phyloP scores from a whole-genome alignment of 1,139 yeast genomes.

The Candida tropicalis region DNA sequence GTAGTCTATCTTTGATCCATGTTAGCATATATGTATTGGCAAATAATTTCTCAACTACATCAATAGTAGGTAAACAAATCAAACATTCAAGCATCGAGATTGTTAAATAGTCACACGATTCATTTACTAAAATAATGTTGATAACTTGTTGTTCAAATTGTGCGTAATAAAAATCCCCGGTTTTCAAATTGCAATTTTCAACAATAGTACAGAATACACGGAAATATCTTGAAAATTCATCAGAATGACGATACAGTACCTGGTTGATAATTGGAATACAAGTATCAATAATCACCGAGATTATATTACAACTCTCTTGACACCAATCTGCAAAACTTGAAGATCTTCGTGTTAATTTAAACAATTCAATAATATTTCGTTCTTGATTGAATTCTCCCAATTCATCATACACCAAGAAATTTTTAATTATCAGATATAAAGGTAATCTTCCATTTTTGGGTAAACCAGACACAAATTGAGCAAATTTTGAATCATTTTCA shows the following conservation, averaged over 20 bases:
- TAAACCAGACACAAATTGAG: background rate
- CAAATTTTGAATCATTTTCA: conserved; percentile 1
- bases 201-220: conserved; percentile 7
- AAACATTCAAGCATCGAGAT: conserved; percentile 9
- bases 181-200: conserved; percentile 9
- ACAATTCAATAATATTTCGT: conserved; percentile 8
- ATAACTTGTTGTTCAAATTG: conserved; percentile 14
- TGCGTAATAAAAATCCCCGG: conserved; percentile 9
- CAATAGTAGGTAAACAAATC: background rate
- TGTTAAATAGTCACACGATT: conserved; percentile 5
- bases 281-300: conserved; percentile 3
- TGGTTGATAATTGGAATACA: conserved; percentile 2
- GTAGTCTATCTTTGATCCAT: conserved; percentile 2
- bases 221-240: conserved; percentile 9
- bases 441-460: conserved; percentile 8
- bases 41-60: conserved; percentile 7
- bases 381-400: conserved; percentile 7
- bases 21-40: conserved; percentile 5
- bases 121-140: conserved; percentile 12
- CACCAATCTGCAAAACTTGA: conserved; percentile 11
- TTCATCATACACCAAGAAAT: conserved; percentile 6
- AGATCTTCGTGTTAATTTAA: conserved; percentile 11
- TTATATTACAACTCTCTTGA: conserved; percentile 7
- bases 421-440: conserved; percentile 7
- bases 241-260: conserved; percentile 1